Base-by-base conservation (phyloP, 805 yeast genomes). In the Kregervanrija delftensis region DNA sequence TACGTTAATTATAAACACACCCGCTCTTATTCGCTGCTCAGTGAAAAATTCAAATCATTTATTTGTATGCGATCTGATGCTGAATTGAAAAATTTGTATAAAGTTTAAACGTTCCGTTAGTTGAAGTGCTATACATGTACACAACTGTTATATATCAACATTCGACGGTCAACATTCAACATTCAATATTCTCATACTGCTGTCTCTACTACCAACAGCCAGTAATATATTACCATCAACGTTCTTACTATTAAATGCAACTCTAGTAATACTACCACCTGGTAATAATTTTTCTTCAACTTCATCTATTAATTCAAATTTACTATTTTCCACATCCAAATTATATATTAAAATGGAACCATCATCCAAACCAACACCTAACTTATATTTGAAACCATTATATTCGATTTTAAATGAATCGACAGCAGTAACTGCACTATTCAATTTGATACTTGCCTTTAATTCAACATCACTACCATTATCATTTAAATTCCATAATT, bases 341-440 rank as follows among this genome's bases (percentile, higher is more conserved):
- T 59, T 47, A 47, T 71, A 76, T 1, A 84, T 46, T 3, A 60
- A 54, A 9, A 89, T 63, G 2, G 64, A 66, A 2, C 96, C 96
- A 47, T 65, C 69, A 53, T 87, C 96, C 33, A 79, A 64, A 1
- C 96, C 97, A 11, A 73, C 76, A 1, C 84, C 81, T 12, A 86
- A 46, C 2, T 70, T 38, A 5, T 69, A 50, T 5, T 61, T 46
- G 28, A 6, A 22, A 10, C 66, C 63, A 4, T 58, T 61, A 16
- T 64, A 50, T 3, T 67, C 39, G 1, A 54, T 32, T 3, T 58
- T 59, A 48, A 64, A 72, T 2, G 77, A 71, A 39, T 83, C 79
- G 3, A 86, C 64, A 0, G 95, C 78, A 0, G 96, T 87, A 3
- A 85, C 79, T 2, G 95, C 77, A 14, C 66, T 71, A 0, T 33